Conservation (phyloP, 2,329 filamentous ascomycete species). For the Beauveria caledonica region DNA sequence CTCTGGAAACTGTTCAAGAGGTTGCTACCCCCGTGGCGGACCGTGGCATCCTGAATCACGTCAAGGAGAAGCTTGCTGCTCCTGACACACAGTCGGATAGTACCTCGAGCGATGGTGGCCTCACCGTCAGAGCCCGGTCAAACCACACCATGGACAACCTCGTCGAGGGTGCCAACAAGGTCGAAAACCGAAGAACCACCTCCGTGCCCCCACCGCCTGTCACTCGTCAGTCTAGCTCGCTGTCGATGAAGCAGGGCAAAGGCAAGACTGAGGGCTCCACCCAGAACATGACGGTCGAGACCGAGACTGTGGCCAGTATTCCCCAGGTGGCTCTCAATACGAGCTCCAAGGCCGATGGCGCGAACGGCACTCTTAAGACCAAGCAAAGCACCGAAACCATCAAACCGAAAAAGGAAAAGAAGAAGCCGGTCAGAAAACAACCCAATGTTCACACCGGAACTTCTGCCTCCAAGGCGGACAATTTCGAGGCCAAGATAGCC, state of each 20-base stretch:
- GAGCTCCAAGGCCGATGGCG: slow-evolving; percentile 55
- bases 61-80: slow-evolving; percentile 39
- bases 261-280: slow-evolving; percentile 68
- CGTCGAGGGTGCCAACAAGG: slow-evolving; percentile 53
- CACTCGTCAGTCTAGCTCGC: slow-evolving; percentile 54
- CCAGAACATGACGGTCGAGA: slow-evolving; percentile 94
- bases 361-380: slow-evolving; percentile 66
- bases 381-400: slow-evolving; percentile 96
- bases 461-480: slow-evolving; percentile 93
- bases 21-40: slow-evolving; percentile 45
- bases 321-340: slow-evolving; percentile 70
- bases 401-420: slow-evolving; percentile 87
- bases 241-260: slow-evolving; percentile 52
- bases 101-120: slow-evolving; percentile 29
- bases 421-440: slow-evolving; percentile 67
- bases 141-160: slow-evolving; percentile 48
- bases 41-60: slow-evolving; percentile 39
- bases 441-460: slow-evolving; percentile 61
- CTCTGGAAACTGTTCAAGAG: slow-evolving; percentile 87
- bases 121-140: slow-evolving; percentile 38
- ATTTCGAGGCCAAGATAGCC: slow-evolving; percentile 95
- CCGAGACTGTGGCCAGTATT: slow-evolving; percentile 87
- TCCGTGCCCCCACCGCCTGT: slow-evolving; percentile 44
- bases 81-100: slow-evolving; percentile 34
- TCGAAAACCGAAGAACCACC: slow-evolving; percentile 33